Base-by-base conservation (phyloP, 441 rosid genomes). In the Gossypium davidsonii region DNA sequence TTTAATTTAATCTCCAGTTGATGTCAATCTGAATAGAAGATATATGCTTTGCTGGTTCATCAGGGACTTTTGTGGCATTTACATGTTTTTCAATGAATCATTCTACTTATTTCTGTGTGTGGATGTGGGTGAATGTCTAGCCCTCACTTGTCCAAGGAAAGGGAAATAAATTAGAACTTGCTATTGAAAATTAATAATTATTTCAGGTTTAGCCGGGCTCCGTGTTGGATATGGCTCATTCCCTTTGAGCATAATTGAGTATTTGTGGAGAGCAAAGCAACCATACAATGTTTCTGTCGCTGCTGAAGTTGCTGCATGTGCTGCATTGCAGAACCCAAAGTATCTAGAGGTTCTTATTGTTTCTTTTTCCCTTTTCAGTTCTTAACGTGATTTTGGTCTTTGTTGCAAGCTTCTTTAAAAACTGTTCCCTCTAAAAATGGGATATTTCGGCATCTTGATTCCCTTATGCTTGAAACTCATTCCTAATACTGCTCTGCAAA, bases 221-320 rank as follows among this genome's bases (percentile, higher is more conserved):
- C 83, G 97, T 6, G 94, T 92, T 73, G 99, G 99, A 66, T 94
- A 94, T 58, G 99, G 99, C 77, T 93, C 98, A 67, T 94, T 94
- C 77, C 96, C 98, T 28, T 73, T 81, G 75, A 90, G 96, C 78
- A 85, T 94, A 78, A 91, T 94, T 10, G 89, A 92, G 83, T 92
- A 85, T 83, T 73, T 91, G 55, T 92, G 98, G 96, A 86, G 97
- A 82, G 99, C 98, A 2, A 92, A 94, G 63, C 96, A 92, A 34
- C 99, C 98, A 9, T 94, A 92, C 63, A 94, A 92, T 74, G 99
- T 94, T 55, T 92, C 98, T n/a, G 97, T 94, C 74, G 90, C 98
- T 53, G 97, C 97, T 28, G 98, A 94, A 90, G 87, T 92, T 78
- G 83, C 99, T 73, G 98, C 98, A 3, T 91, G 96, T 78, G 96